A percentile compares a stretch with the other conserved stretches of the same genome.
phyloP scores from a whole-genome alignment of 2,329 filamentous ascomycete species.

The Apiospora malaysiana region DNA sequence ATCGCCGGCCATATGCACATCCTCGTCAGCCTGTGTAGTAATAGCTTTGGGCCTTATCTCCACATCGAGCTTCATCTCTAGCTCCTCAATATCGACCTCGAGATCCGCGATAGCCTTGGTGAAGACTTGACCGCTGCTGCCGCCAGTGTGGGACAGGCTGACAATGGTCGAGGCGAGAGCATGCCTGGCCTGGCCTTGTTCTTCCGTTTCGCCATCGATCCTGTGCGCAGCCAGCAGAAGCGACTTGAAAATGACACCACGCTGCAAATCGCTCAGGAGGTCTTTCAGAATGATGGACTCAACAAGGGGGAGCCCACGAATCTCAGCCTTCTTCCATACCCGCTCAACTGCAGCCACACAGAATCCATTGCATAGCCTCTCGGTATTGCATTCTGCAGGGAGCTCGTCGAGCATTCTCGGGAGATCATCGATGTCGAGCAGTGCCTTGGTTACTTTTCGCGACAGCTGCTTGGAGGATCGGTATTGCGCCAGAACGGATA shows the following conservation, averaged over 20 bases:
- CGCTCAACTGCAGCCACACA: conserved; percentile 69
- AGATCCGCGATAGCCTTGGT: conserved; percentile 69
- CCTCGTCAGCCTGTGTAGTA: conserved; percentile 55
- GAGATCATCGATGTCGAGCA: conserved; percentile 69
- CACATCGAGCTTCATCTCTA: conserved; percentile 77
- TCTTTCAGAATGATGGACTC: conserved; percentile 65
- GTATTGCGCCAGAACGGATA: conserved; percentile 83
- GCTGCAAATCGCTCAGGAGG: conserved; percentile 67
- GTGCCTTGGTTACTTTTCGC: conserved; percentile 69
- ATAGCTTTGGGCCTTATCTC: conserved; percentile 66
- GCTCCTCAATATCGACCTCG: conserved; percentile 73
- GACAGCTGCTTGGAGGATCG: conserved; percentile 74
- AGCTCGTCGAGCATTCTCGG: conserved; percentile 65
- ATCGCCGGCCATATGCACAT: conserved; percentile 56
- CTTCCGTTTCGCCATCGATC: conserved; percentile 60
- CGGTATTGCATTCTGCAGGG: conserved; percentile 68
- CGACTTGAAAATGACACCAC: conserved; percentile 68
- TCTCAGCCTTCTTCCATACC: conserved; percentile 64
- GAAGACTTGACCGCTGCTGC: conserved; percentile 66
- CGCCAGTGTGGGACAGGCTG: conserved; percentile 64
- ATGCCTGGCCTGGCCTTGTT: conserved; percentile 62
- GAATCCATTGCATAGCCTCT: conserved; percentile 75
- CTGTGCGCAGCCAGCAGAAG: conserved; percentile 66
- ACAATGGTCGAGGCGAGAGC: conserved; percentile 72
- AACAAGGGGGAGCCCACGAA: conserved; percentile 62